phyloP scores from a whole-genome alignment of 352 stramenopile species.

The Phytophthora tentaculata region DNA sequence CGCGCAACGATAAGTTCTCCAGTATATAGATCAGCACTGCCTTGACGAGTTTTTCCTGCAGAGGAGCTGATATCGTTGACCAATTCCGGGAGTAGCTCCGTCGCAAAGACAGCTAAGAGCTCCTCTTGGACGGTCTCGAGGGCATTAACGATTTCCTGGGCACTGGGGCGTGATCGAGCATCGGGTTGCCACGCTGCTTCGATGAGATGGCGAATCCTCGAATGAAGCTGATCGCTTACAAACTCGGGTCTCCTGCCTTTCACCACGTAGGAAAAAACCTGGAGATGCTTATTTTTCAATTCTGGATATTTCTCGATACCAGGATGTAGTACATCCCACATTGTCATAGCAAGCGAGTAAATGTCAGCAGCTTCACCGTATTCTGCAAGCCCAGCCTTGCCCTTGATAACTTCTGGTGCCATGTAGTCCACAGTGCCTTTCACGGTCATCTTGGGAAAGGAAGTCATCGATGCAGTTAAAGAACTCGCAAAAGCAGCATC shows the following conservation, averaged over 20 bases:
- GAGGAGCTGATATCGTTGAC: slow-evolving; percentile 29
- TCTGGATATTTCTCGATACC: slow-evolving; percentile 54
- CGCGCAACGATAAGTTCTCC: slow-evolving; percentile 43
- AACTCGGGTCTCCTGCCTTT: slow-evolving; percentile 48
- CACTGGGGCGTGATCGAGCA: slow-evolving; percentile 43
- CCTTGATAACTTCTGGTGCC: slow-evolving; percentile 82
- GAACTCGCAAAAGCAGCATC: background rate
- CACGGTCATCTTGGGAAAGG: slow-evolving; percentile 55
- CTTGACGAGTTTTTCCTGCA: slow-evolving; percentile 18
- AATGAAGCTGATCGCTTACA: slow-evolving; percentile 25
- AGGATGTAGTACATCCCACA: slow-evolving; percentile 80
- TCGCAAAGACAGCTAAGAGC: slow-evolving; percentile 36
- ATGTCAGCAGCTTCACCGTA: slow-evolving; percentile 79
- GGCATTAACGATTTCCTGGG: slow-evolving; percentile 42
- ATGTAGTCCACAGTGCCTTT: slow-evolving; percentile 83
- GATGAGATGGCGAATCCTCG: slow-evolving; percentile 51
- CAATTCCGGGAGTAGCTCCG: slow-evolving; percentile 35
- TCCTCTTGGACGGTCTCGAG: slow-evolving; percentile 60
- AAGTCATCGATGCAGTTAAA: background rate
- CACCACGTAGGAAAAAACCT: slow-evolving; percentile 53
- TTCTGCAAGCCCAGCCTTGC: slow-evolving; percentile 46
- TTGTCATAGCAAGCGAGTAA: slow-evolving; percentile 76
- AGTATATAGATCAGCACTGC: slow-evolving; percentile 31
- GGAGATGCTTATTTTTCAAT: slow-evolving; percentile 55
- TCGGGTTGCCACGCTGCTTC: slow-evolving; percentile 50